These are phyloP conservation scores for Papiliotrema nemorosa DNA, from an alignment of 1,284 basidiomycete genomes.

Conservation along the genomic window DNA sequence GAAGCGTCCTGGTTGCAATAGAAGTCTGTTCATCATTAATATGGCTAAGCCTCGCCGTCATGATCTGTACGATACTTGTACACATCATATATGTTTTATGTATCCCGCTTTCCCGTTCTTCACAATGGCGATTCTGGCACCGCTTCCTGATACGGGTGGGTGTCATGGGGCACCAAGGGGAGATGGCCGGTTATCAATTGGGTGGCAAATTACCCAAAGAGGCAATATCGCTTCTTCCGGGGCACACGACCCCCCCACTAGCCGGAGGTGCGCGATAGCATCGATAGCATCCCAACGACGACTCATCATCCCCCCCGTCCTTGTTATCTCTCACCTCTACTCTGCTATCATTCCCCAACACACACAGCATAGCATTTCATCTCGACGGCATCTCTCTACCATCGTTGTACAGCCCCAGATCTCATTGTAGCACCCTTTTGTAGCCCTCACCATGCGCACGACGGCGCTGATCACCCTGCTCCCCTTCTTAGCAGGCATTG, in stretches of 20 bases:
- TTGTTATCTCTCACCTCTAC: not conserved
- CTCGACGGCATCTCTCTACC: not conserved
- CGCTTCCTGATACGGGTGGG: not conserved
- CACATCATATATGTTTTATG: no score
- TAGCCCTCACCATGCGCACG: conserved; percentile 41
- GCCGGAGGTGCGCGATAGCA: no score
- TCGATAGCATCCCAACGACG: not conserved
- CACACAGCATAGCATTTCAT: not conserved
- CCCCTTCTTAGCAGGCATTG: conserved; percentile 41
- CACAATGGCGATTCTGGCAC: not conserved
- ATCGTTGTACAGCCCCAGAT: not conserved
- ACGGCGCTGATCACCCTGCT: conserved; percentile 46
- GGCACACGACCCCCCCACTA: no score
- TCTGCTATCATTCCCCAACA: not conserved
- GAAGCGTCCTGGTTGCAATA: no score
- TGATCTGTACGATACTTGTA: no score
- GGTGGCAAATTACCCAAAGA: not conserved
- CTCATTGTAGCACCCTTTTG: no score
- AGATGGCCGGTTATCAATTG: not conserved
- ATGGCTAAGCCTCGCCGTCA: no score
- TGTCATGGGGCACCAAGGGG: not conserved
- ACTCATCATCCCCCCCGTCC: not conserved
- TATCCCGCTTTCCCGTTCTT: no score
- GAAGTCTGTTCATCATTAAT: no score
- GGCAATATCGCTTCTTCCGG: not conserved